Percentiles rank a stretch among this genome's conserved stretches.
Conservation (phyloP, 2,329 filamentous ascomycete genomes). For the Aspergillus alliaceus region DNA sequence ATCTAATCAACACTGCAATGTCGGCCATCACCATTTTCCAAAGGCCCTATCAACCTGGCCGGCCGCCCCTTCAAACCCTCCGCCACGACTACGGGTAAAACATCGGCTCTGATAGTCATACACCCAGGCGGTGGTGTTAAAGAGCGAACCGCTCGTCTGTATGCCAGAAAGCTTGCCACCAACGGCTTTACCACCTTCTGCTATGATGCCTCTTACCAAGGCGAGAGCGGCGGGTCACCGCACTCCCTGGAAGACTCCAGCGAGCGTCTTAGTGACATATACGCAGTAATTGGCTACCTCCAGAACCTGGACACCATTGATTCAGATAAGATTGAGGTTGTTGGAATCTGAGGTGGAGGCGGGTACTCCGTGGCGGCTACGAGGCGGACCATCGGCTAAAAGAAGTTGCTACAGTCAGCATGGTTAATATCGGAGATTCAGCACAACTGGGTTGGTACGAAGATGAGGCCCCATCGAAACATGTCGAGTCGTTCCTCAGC, state of each 20-base stretch:
- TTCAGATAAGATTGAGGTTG: background rate
- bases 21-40: background rate
- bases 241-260: background rate
- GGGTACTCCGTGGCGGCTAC: background rate
- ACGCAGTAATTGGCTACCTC: background rate
- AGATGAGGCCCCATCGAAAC: background rate
- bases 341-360: background rate
- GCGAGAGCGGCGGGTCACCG: background rate
- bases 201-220: background rate
- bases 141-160: background rate
- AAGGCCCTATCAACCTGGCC: background rate
- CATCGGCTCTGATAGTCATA: background rate
- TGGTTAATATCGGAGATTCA: background rate
- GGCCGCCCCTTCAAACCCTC: background rate
- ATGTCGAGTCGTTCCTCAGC: background rate
- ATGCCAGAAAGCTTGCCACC: background rate
- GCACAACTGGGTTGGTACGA: background rate
- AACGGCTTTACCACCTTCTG: background rate
- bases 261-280: background rate
- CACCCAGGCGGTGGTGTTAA: background rate
- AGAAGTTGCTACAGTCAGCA: background rate
- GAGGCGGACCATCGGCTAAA: background rate
- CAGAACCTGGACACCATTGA: background rate
- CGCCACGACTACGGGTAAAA: background rate
- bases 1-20: no score